A percentile compares a stretch with the other conserved stretches of the same genome.
Conservation (phyloP, 208 protist genomes). For the Leishmania turanica region DNA sequence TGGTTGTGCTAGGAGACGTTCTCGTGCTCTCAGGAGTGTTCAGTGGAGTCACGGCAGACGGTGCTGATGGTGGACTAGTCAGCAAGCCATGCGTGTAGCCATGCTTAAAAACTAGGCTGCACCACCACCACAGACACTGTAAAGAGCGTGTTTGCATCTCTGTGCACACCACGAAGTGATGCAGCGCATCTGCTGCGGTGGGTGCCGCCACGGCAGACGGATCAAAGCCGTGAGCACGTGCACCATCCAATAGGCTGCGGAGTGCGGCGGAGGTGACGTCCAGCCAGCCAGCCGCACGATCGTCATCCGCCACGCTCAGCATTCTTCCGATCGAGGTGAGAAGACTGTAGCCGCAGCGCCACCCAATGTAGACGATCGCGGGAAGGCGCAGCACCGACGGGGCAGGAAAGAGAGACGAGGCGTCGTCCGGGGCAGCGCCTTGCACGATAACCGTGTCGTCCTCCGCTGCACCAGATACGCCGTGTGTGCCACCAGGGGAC, state of each 20-base stretch:
- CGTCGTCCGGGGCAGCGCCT: not conserved
- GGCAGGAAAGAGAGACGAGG: constrained; percentile 3
- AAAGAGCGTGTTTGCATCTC: not conserved
- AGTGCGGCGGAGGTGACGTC: constrained; percentile 23
- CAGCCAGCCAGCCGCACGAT: constrained; percentile 19
- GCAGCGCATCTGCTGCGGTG: not conserved
- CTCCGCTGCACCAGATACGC: not conserved
- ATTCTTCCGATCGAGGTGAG: constrained; percentile 1
- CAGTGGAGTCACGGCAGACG: not conserved
- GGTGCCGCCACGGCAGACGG: not conserved
- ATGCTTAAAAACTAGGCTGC: constrained; percentile 11
- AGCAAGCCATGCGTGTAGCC: constrained; percentile 3
- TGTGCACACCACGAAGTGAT: not conserved
- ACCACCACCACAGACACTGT: constrained; percentile 35
- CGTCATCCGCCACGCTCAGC: constrained; percentile 6
- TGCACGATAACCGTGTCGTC: not conserved
- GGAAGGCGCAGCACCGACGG: constrained; percentile 7
- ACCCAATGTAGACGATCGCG: constrained; percentile 16
- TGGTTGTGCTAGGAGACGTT: not conserved
- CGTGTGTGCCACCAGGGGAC: not conserved
- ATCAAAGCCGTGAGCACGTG: not conserved
- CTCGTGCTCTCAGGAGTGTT: not conserved
- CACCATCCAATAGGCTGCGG: constrained; percentile 1
- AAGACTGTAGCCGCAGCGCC: constrained; percentile 20
- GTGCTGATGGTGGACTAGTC: not conserved